Evolutionary conservation across 805 yeast genomes (phyloP), one percentile per base, ranked within the genome.

Genomic region (Starmerella stigmatis): DNA sequence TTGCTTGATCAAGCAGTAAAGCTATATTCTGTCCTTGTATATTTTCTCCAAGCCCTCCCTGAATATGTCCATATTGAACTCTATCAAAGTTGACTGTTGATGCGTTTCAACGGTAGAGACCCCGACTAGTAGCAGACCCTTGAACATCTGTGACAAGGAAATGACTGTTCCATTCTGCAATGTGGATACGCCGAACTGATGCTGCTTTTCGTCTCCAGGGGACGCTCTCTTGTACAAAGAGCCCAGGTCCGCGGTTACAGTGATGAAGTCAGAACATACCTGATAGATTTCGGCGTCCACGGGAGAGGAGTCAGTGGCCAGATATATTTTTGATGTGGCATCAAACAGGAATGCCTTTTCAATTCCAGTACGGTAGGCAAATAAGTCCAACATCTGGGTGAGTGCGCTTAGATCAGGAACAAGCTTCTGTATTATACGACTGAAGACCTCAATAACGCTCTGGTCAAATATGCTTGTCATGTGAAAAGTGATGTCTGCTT

Each of bases 251-350:
- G 86, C 80, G 3, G 95, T 80, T 13, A 89, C 92, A 62, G 92
- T 97, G 37, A 92, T 89, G 59, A 92, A 92, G 59, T 92, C 97
- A 0, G 96, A 94, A 63, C 97, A 92, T 2, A 89, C 94, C 61
- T 92, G 96, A 61, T 92, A 92, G 0, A 94, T 84, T 59, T 86
- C 94, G 32, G 86, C 81, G 64, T 89, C 97, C 31, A 89, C 95
- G 0, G 97, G 96, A 2, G 88, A 79, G 0, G 95, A 83, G 62
- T 92, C 98, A 0, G 97, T 89, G 5, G 96, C 96, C 40, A 89
- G 86, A 60, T 89, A 92, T 17, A 92, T 84, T 61, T 92, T 92
- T 15, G 95, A 82, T 58, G 84, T 83, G 21, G 89, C 77, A 60
- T 92, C 98, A 57, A 92, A 89, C 46, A 92, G 62, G 57, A 88